phyloP scores from a whole-genome alignment of 2,329 filamentous ascomycete genomes.

The Volutella citrinella region DNA sequence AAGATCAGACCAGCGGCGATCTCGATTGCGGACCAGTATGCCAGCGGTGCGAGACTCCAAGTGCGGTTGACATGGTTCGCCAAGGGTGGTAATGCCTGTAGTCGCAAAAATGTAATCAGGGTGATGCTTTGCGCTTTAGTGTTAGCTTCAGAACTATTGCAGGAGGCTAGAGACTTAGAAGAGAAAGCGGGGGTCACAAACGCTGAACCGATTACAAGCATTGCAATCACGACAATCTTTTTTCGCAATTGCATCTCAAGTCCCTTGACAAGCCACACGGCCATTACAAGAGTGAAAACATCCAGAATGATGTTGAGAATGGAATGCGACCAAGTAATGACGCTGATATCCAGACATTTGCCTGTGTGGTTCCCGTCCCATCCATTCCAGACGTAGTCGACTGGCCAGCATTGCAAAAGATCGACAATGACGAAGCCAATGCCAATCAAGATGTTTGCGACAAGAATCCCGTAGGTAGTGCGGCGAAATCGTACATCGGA shows the following conservation, averaged over 20 bases:
- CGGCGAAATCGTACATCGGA: neutral
- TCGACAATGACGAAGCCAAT: too few relatives aligned
- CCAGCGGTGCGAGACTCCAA: neutral
- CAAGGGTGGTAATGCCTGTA: neutral
- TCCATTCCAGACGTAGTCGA: too few relatives aligned
- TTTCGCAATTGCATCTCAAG: slow-evolving; percentile 4
- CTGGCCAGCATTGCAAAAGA: too few relatives aligned
- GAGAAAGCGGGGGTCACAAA: neutral
- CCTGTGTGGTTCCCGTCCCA: too few relatives aligned
- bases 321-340: neutral
- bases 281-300: slow-evolving; percentile 3
- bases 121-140: too few relatives aligned
- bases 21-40: slow-evolving; percentile 1
- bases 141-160: too few relatives aligned
- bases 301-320: slow-evolving; percentile 1
- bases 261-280: slow-evolving; percentile 4
- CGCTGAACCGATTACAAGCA: slow-evolving; percentile 6
- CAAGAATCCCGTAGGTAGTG: neutral
- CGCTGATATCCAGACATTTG: too few relatives aligned
- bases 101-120: too few relatives aligned
- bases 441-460: too few relatives aligned
- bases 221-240: slow-evolving; percentile 3
- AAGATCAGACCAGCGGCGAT: slow-evolving; percentile 1
- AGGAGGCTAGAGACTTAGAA: too few relatives aligned
- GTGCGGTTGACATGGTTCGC: neutral